Conservation (phyloP, 1,284 basidiomycete species). For the Austroboletus niveus region DNA sequence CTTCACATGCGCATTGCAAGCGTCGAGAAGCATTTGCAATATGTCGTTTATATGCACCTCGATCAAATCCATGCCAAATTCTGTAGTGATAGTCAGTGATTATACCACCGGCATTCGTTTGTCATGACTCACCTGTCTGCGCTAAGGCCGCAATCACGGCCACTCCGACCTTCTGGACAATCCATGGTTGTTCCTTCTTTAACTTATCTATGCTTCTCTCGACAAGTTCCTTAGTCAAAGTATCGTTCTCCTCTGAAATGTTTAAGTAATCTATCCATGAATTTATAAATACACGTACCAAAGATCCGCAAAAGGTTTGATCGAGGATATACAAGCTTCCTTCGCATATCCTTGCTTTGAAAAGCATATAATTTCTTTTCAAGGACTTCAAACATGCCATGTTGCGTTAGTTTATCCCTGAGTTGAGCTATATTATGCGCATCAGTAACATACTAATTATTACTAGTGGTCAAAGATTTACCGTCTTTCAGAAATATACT, state of each 20-base stretch:
- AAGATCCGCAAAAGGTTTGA: not conserved
- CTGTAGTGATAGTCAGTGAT: not conserved
- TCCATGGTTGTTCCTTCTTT: not conserved
- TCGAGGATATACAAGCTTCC: not conserved
- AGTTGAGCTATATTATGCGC: not conserved
- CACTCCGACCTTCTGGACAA: slow-evolving; percentile 7
- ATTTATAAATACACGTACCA: not conserved
- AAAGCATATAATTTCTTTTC: not conserved
- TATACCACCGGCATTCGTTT: not conserved
- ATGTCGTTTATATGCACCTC: not conserved
- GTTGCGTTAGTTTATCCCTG: not conserved
- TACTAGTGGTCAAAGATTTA: not conserved
- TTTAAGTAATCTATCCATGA: not conserved
- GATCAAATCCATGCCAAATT: slow-evolving; percentile 4
- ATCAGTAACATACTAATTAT: not conserved
- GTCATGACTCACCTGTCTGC: slow-evolving; percentile 3
- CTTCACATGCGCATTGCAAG: too few relatives aligned
- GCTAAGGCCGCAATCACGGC: slow-evolving; percentile 11
- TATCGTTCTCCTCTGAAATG: not conserved
- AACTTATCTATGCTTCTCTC: not conserved
- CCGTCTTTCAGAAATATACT: slow-evolving; percentile 6
- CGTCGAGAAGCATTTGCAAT: slow-evolving; percentile 7
- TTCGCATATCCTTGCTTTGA: not conserved
- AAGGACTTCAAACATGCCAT: not conserved
- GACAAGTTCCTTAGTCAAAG: slow-evolving; percentile 4